Conservation (phyloP, 1,139 yeast species). For the Yamadazyma sp. region DNA sequence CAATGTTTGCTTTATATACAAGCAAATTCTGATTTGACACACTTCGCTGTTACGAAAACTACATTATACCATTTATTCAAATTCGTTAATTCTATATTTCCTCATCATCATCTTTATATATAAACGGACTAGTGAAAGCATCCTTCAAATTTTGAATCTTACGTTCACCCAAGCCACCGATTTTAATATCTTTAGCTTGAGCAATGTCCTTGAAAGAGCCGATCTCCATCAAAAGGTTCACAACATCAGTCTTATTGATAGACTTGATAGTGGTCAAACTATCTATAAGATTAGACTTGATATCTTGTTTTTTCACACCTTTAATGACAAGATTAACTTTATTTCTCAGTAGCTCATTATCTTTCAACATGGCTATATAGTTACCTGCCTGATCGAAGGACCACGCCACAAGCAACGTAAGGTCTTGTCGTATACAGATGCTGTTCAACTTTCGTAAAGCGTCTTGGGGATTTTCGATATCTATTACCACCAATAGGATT, state of each 20-base stretch:
- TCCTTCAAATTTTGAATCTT: constrained; percentile 46
- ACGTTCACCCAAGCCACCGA: constrained; percentile 57
- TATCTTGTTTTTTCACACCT: constrained; percentile 45
- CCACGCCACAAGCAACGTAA: constrained; percentile 77
- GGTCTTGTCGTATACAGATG: constrained; percentile 66
- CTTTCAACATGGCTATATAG: constrained; percentile 58
- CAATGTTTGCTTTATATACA: too few species aligned
- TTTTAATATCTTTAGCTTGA: constrained; percentile 27
- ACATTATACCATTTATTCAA: too few species aligned
- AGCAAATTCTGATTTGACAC: too few species aligned
- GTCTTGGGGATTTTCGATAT: constrained; percentile 73
- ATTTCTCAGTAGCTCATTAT: constrained; percentile 38
- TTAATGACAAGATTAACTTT: constrained; percentile 31
- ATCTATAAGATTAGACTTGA: constrained; percentile 50
- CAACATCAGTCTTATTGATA: constrained; percentile 61
- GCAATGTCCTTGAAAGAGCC: constrained; percentile 54
- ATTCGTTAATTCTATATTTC: too few species aligned
- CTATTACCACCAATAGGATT: constrained; percentile 71
- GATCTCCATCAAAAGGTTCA: constrained; percentile 52
- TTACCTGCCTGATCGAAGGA: constrained; percentile 83
- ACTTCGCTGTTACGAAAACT: too few species aligned
- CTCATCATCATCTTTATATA: constrained; percentile 27
- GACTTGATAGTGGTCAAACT: constrained; percentile 53
- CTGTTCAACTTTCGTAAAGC: constrained; percentile 68
- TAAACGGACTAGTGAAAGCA: constrained; percentile 55